A percentile compares a stretch with the other conserved stretches of the same genome.
These are phyloP conservation scores for Penicilliopsis zonata DNA, from an alignment of 495 filamentous ascomycete genomes.

Conservation along the genomic window DNA sequence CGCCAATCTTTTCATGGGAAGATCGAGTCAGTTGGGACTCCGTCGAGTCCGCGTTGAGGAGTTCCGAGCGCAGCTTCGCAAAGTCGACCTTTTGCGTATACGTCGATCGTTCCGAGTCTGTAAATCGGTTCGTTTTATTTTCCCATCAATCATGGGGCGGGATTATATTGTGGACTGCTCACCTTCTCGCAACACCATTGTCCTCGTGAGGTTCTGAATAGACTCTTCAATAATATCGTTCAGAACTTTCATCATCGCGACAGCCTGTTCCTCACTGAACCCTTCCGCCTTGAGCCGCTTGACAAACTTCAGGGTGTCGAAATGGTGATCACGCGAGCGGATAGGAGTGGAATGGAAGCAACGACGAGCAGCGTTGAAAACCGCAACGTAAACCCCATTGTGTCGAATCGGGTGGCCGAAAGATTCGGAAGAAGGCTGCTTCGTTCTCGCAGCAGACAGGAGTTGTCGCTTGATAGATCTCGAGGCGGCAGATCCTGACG, in stretches of 20 bases:
- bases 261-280: slow-evolving; percentile 89
- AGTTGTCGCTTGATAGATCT: neutral
- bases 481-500: slow-evolving; percentile 5
- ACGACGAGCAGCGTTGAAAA: slow-evolving; percentile 29
- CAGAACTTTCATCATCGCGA: slow-evolving; percentile 94
- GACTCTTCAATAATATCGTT: slow-evolving; percentile 97
- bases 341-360: slow-evolving; percentile 59
- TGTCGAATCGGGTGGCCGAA: slow-evolving; percentile 23
- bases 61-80: slow-evolving; percentile 92
- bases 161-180: slow-evolving; percentile 3
- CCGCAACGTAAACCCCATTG: slow-evolving; percentile 36
- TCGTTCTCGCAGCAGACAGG: slow-evolving; percentile 9
- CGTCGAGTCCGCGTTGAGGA: slow-evolving; percentile 79
- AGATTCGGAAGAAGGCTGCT: slow-evolving; percentile 10
- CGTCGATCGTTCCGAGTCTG: slow-evolving; percentile 52
- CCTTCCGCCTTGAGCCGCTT: slow-evolving; percentile 81
- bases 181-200: slow-evolving; percentile 96
- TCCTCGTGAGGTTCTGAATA: slow-evolving; percentile 94
- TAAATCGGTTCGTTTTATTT: too few species aligned
- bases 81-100: slow-evolving; percentile 99
- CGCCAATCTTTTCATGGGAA: slow-evolving; percentile 84
- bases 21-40: slow-evolving; percentile 80
- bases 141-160: neutral
- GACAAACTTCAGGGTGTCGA: slow-evolving; percentile 96
- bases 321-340: slow-evolving; percentile 73